phyloP scores from a whole-genome alignment of 2,329 filamentous ascomycete species.

The Falciphora oryzae region DNA sequence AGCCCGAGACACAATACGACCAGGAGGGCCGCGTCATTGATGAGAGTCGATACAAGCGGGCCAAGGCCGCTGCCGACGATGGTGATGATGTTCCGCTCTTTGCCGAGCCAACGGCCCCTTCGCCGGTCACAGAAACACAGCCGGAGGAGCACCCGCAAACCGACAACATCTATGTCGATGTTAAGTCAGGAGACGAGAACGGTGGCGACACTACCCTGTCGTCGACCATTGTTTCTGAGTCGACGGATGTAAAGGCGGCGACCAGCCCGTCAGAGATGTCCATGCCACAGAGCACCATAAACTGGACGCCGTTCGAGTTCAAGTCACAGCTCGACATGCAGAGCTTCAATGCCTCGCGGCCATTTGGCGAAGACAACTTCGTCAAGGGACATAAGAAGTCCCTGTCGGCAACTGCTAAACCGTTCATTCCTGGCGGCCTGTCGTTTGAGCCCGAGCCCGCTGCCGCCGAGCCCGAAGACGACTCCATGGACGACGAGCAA shows the following conservation, averaged over 20 bases:
- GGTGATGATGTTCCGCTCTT: conserved; percentile 72
- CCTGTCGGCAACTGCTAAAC: conserved; percentile 64
- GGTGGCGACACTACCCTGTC: conserved; percentile 47
- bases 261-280: conserved; percentile 49
- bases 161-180: conserved; percentile 24
- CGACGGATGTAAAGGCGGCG: conserved; percentile 48
- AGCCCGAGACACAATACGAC: conserved; percentile 37
- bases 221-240: conserved; percentile 47
- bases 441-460: conserved; percentile 20
- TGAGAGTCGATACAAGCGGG: conserved; percentile 69
- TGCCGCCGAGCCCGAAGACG: conserved; percentile 17
- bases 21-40: conserved; percentile 58
- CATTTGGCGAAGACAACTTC: conserved; percentile 39
- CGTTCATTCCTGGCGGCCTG: conserved; percentile 52
- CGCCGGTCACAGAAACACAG: conserved; percentile 23
- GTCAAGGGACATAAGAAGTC: conserved; percentile 46
- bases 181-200: conserved; percentile 29
- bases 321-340: conserved; percentile 41
- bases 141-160: conserved; percentile 22
- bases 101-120: conserved; percentile 44
- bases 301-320: conserved; percentile 58
- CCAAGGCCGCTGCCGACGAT: conserved; percentile 59
- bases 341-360: conserved; percentile 46
- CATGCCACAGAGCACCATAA: conserved; percentile 41
- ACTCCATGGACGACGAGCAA: conserved; percentile 4